phyloP scores from a whole-genome alignment of 2,329 filamentous ascomycete species.

The Venturia oleaginea region DNA sequence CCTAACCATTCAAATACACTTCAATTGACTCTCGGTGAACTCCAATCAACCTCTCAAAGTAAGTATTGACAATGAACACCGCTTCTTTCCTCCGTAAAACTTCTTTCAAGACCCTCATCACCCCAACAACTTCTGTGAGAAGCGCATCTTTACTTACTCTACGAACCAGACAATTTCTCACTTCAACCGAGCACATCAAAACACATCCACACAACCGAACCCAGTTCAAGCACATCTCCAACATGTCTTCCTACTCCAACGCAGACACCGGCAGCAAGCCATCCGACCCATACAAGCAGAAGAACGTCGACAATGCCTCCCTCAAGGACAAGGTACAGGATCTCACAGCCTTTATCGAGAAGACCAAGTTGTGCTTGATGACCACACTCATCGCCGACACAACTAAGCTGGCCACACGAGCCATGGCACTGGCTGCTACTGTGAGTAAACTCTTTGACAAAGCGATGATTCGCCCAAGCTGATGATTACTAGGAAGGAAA shows the following conservation, averaged over 20 bases:
- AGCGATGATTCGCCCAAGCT: not conserved
- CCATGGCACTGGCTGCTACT: constrained; percentile 76
- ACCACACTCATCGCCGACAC: constrained; percentile 61
- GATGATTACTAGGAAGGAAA: constrained; percentile 53
- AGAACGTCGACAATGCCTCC: constrained; percentile 54
- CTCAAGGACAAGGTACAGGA: constrained; percentile 69
- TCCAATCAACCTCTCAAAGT: not conserved
- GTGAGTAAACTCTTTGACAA: constrained; percentile 36
- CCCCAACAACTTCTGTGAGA: not conserved
- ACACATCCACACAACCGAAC: not conserved
- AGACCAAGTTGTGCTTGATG: constrained; percentile 81
- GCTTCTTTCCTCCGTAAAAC: not conserved
- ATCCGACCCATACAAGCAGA: constrained; percentile 68
- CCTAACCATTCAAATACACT: not conserved
- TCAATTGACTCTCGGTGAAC: not conserved
- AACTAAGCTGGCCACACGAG: constrained; percentile 65
- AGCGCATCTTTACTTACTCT: not conserved
- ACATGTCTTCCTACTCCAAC: constrained; percentile 26
- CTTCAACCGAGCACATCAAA: not conserved
- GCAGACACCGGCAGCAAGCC: constrained; percentile 29
- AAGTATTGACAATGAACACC: not conserved
- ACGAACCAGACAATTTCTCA: not conserved
- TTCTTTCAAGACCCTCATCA: not conserved
- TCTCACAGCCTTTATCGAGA: constrained; percentile 59
- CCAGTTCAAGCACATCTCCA: not conserved